Evolutionary conservation across 176 grass and related monocot species (phyloP), one percentile per base, ranked within the genome.

Genomic region (Guadua angustifolia): DNA sequence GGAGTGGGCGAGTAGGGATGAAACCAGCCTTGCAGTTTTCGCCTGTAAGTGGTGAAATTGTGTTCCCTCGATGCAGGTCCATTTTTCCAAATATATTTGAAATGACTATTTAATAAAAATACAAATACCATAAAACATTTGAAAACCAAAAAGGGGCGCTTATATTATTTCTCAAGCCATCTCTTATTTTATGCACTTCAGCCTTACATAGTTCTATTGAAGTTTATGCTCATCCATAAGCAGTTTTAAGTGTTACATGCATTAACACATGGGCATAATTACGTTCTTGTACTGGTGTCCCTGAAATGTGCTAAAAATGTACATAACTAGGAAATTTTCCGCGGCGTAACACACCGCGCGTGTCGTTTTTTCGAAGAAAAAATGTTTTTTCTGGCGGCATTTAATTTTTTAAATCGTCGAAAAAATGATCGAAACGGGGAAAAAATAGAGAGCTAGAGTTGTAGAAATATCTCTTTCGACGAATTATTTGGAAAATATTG

Each of bases 151-250:
- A n/a, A n/a, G 53, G 57, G 9, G 53, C 55, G 45, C 39, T 72
- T n/a, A 19, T 36, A 64, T 18, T 71, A 18, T 72, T 43, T 51
- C 0, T 61, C 21, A 69, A 51, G 47, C 47, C 47, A 50, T 50
- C 47, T 50, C 3, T 49, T 43, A 44, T 44, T 49, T 49, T 80
- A 3, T 46, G 32, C 19, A 24, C 29, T 57, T 61, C 12, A 36
- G 14, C 62, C 0, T 44, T 83, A 71, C 33, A 17, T 70, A 62
- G 14, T 36, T 81, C 19, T 59, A 47, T 55, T 67, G 29, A 17
- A 82, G 13, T 78, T 78, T 72, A 45, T 83, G 66, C 56, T 83
- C 58, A 88, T 44, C 45, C 68, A 14, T 78, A 71, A 70, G 26
- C 14, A 79, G 24, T 52, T 73, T 65, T 19, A 68, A 24, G 36